phyloP scores from a whole-genome alignment of 345 rosid species.

The Bruguiera sexangula region DNA sequence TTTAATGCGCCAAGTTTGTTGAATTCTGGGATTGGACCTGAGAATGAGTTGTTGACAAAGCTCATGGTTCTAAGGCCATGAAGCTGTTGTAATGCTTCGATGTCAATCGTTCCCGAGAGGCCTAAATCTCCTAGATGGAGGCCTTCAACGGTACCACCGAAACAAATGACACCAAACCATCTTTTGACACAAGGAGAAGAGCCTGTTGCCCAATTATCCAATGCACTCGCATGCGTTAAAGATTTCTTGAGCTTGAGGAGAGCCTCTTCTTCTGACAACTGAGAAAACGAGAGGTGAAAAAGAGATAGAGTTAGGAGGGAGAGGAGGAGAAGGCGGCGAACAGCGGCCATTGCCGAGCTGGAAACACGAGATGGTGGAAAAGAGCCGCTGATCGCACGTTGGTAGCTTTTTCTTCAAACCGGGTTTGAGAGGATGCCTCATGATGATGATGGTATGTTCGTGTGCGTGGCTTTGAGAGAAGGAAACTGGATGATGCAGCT shows the following conservation, averaged over 20 bases:
- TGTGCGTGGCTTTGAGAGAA: conserved; percentile 14
- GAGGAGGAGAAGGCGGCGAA: conserved; percentile 23
- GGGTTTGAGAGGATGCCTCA: conserved; percentile 25
- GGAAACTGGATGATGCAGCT: conserved; percentile 26
- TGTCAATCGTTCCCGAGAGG: conserved; percentile 23
- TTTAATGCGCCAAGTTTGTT: conserved; percentile 26
- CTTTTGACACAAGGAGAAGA: conserved; percentile 15
- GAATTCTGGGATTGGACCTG: conserved; percentile 23
- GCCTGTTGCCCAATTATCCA: conserved; percentile 17
- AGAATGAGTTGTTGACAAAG: conserved; percentile 21
- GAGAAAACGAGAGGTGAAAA: conserved; percentile 5
- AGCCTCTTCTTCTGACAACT: conserved; percentile 18
- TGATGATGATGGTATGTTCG: conserved; percentile 9
- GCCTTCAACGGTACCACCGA: conserved; percentile 12
- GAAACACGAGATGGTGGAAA: conserved; percentile 21
- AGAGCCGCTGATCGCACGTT: conserved; percentile 47
- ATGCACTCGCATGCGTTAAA: conserved; percentile 3
- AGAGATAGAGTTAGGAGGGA: conserved; percentile 14
- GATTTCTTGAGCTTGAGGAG: conserved; percentile 24
- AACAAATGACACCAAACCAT: conserved; percentile 25
- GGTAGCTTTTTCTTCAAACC: conserved; percentile 16
- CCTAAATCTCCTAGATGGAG: conserved; percentile 21
- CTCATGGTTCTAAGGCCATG: conserved; percentile 22
- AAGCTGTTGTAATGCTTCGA: conserved; percentile 19
- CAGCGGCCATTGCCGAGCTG: conserved; percentile 53